Conservation (phyloP, 2,329 filamentous ascomycete genomes). For the Neophaeococcomyces mojaviensis region DNA sequence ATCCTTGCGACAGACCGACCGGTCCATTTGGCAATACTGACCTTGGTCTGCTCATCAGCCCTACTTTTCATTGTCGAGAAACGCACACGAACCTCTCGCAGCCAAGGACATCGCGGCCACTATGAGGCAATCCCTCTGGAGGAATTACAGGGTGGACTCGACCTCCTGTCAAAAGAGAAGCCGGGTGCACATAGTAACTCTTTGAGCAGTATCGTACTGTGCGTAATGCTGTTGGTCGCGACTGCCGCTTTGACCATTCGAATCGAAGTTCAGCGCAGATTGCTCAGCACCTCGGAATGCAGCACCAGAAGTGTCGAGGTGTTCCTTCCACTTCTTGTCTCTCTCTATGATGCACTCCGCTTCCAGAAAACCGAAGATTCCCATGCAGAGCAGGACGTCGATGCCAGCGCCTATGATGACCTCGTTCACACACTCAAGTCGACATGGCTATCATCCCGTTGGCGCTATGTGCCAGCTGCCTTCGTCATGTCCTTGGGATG, state of each 20-base stretch:
- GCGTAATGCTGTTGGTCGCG: constrained; percentile 16
- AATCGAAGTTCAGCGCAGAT: constrained; percentile 34
- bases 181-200: not conserved
- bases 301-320: constrained; percentile 23
- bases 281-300: constrained; percentile 39
- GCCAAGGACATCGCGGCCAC: not conserved
- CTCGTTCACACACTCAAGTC: constrained; percentile 28
- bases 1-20: constrained; percentile 37
- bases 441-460: constrained; percentile 28
- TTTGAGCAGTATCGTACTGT: not conserved
- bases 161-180: constrained; percentile 1
- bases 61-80: not conserved
- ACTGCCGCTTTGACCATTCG: constrained; percentile 26
- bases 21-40: constrained; percentile 35
- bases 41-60: constrained; percentile 34
- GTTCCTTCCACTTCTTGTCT: constrained; percentile 34
- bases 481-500: constrained; percentile 33
- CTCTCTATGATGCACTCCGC: constrained; percentile 35
- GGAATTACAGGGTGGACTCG: not conserved
- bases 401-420: constrained; percentile 20
- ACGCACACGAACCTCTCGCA: not conserved
- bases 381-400: constrained; percentile 8
- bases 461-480: constrained; percentile 33
- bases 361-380: constrained; percentile 24
- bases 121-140: constrained; percentile 2